Percentiles rank a stretch among this genome's conserved stretches.
These are phyloP conservation scores for Globomyces pollinis-pini DNA, from an alignment of 192 early-diverging fungal genomes.

Conservation along the genomic window DNA sequence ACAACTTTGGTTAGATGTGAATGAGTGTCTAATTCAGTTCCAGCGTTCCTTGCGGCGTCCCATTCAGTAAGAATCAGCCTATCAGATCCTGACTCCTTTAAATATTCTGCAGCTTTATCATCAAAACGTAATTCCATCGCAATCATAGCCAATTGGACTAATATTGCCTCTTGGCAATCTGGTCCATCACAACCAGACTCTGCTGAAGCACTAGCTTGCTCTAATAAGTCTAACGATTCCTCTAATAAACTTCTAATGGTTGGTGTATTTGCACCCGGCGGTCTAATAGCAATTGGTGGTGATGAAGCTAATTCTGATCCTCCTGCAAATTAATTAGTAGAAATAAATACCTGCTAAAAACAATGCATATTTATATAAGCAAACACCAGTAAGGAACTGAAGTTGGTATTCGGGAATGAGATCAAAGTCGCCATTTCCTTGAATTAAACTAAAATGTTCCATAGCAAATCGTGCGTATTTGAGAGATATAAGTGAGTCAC, in stretches of 20 bases:
- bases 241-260: slow-evolving; percentile 17
- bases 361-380: slow-evolving; percentile 11
- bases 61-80: not conserved
- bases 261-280: not conserved
- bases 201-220: not conserved
- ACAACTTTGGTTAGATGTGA: not conserved
- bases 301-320: slow-evolving; percentile 16
- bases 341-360: slow-evolving; percentile 12
- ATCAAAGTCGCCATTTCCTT: not conserved
- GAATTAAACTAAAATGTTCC: slow-evolving; percentile 3
- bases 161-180: slow-evolving; percentile 9
- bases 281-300: slow-evolving; percentile 21
- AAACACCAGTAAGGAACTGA: not conserved
- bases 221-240: slow-evolving; percentile 11
- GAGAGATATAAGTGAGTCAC: not conserved
- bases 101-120: not conserved
- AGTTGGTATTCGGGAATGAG: not conserved
- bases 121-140: slow-evolving; percentile 18
- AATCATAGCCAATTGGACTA: slow-evolving; percentile 20
- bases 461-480: slow-evolving; percentile 3
- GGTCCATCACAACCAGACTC: not conserved
- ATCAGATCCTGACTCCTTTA: not conserved
- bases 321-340: not conserved
- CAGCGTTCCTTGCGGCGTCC: not conserved
- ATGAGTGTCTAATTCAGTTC: not conserved